Evolutionary conservation across 164 flowering plant genomes (phyloP), one percentile per base, ranked within the genome.

Genomic region (Kingdonia uniflora): DNA sequence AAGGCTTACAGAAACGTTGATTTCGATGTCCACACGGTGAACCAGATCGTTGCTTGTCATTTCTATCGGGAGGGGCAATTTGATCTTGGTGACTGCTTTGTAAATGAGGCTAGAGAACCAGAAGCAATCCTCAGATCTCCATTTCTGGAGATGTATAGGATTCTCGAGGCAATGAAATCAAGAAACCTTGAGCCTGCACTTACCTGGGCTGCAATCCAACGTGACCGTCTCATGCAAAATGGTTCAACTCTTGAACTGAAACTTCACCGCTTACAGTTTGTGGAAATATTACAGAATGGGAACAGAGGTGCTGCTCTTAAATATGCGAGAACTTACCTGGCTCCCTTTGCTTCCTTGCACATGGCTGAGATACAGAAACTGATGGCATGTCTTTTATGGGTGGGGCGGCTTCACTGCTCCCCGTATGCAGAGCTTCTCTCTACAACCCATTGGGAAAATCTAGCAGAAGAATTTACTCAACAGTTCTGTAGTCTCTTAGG

Each of bases 1-100:
- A 85, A 76, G 74, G 87, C 95, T 14, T 83, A 78, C 61, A 74
- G 90, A 56, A 75, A 76, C 58, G 66, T 81, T 37, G 86, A 83
- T 2, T 82, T 79, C 60, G 92, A 91, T 49, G 46, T 29, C 2
- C 74, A 77, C 44, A 74, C 65, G 0, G 58, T 82, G 7, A 87
- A 81, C 60, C 78, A 77, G 52, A 83, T 87, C 25, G 76, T 87
- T 53, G 84, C 83, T 0, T 57, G 68, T 71, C 95, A 85, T 64
- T 82, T 91, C 53, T 87, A 91, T 57, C 70, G 76, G 21, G 79
- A 75, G 42, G 86, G 92, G 20, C 65, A 80, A 42, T 87, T 85
- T 66, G 86, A 85, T 19, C 50, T 80, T 17, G 87, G 87, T 16
- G 95, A 87, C 58, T 70, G 77, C 58, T 91, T 91, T 49, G 55